Conservation (phyloP, 2,329 filamentous ascomycete genomes). For the Pochonia chlamydosporia region DNA sequence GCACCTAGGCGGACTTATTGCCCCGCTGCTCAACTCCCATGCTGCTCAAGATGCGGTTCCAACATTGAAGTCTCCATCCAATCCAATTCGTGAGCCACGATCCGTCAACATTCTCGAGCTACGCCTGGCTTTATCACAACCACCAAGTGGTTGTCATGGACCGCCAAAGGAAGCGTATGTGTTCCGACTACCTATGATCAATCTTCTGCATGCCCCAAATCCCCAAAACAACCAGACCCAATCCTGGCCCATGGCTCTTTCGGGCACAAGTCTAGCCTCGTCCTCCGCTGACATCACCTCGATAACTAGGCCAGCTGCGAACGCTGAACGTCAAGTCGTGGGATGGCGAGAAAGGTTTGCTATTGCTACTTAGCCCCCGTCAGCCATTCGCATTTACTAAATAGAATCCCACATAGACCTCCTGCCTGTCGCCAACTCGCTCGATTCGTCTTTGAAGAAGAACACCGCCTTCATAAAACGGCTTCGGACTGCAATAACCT, state of each 20-base stretch:
- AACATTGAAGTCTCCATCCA: too few species aligned
- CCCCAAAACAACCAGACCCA: too few species aligned
- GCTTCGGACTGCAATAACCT: constrained; percentile 80
- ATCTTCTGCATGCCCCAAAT: too few species aligned
- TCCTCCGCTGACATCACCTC: constrained; percentile 14
- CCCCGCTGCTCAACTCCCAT: too few species aligned
- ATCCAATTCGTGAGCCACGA: too few species aligned
- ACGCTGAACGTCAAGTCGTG: constrained; percentile 82
- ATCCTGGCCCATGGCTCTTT: neutral
- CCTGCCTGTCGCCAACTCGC: constrained; percentile 68
- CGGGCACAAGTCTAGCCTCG: too few species aligned
- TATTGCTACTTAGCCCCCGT: constrained; percentile 13
- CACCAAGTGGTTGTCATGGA: constrained; percentile 44
- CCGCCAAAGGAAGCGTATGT: constrained; percentile 58
- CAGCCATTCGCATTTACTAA: neutral
- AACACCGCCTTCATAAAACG: constrained; percentile 98
- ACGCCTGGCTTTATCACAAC: neutral
- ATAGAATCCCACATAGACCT: constrained; percentile 55
- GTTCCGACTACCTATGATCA: constrained; percentile 1
- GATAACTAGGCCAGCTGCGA: constrained; percentile 74
- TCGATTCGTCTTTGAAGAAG: constrained; percentile 95
- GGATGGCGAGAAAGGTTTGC: constrained; percentile 77
- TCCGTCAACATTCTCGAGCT: neutral
- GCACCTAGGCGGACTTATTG: too few species aligned
- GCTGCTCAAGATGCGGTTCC: too few species aligned